Evolutionary conservation across 495 filamentous ascomycete genomes (phyloP), one percentile per base, ranked within the genome.

Genomic region (Choiromyces venosus): DNA sequence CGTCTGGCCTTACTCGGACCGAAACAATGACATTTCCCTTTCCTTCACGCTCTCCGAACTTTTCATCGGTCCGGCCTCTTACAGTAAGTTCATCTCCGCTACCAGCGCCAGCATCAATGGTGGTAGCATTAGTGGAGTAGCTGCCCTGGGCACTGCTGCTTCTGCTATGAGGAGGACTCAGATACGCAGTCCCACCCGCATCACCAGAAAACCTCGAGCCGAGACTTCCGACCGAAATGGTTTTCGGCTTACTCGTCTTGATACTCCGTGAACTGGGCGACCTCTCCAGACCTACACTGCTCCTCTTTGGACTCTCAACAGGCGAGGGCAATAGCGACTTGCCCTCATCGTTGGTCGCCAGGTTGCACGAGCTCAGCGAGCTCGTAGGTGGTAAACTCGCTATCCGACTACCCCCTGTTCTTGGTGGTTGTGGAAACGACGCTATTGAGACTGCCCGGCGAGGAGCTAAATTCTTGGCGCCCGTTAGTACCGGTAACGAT

Each of bases 21-120:
- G 95, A 98, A 73, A 99, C 94, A 73, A 98, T 85, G 38, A 99
- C 95, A 83, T 98, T 98, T 4, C 96, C 95, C 81, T 97, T 98
- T 29, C 85, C 87, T 73, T 97, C 92, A 44, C 86, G 86, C 65
- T 84, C 85, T 29, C 35, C 81, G 65, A 65, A 37, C 82, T 75
- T 83, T 83, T 76, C 79, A 72, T 68, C 78, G 71, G 37, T 75
- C 72, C 71, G 65, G n/a, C 78, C 78, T 37, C 78, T 71, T 35
- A 56, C 42, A 4, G 29, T 25, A 40, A 74, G 68, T 19, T 80
- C 78, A 37, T 75, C 78, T 7, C 76, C 69, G n/a, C 67, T 42
- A 12, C 25, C 66, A 19, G 74, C 65, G 29, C 71, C 75, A 21
- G 71, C 74, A 65, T 79, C 80, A 56, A 78, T 72, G 25, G 78